phyloP scores from a whole-genome alignment of 1,284 basidiomycete genomes.

The Fistulinella staudtii region DNA sequence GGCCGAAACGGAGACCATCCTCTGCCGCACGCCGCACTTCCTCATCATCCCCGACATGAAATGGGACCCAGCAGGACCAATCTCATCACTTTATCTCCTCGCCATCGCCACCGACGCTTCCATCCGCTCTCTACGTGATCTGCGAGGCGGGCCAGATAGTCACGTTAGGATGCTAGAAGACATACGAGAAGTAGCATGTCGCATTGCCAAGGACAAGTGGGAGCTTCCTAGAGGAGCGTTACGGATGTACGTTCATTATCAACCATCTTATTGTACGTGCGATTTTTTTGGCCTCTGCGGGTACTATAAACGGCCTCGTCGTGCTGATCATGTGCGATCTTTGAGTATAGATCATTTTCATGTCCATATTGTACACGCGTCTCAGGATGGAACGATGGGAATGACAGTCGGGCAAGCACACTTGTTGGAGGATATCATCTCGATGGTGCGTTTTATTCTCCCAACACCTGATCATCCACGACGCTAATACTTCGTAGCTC shows the following conservation, averaged over 20 bases:
- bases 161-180: conserved; percentile 70
- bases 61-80: conserved; percentile 78
- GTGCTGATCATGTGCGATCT: background rate
- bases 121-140: conserved; percentile 70
- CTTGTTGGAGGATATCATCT: conserved; percentile 88
- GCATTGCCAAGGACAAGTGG: conserved; percentile 58
- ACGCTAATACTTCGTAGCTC: too few relatives aligned
- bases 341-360: conserved; percentile 91
- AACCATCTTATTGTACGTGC: conserved; percentile 89
- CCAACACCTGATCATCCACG: too few relatives aligned
- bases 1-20: conserved; percentile 63
- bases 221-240: conserved; percentile 56
- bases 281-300: background rate
- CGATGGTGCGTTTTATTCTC: conserved; percentile 50
- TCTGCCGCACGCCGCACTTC: conserved; percentile 40
- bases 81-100: conserved; percentile 67
- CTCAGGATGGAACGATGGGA: conserved; percentile 56
- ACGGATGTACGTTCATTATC: conserved; percentile 90
- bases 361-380: conserved; percentile 87
- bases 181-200: conserved; percentile 57
- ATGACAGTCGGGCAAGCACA: conserved; percentile 91
- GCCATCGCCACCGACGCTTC: conserved; percentile 58
- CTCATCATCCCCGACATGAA: conserved; percentile 90
- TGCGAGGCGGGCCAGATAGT: conserved; percentile 43
- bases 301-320: background rate